Base-by-base conservation (phyloP, 805 yeast species). In the Blastobotrys muscicola region DNA sequence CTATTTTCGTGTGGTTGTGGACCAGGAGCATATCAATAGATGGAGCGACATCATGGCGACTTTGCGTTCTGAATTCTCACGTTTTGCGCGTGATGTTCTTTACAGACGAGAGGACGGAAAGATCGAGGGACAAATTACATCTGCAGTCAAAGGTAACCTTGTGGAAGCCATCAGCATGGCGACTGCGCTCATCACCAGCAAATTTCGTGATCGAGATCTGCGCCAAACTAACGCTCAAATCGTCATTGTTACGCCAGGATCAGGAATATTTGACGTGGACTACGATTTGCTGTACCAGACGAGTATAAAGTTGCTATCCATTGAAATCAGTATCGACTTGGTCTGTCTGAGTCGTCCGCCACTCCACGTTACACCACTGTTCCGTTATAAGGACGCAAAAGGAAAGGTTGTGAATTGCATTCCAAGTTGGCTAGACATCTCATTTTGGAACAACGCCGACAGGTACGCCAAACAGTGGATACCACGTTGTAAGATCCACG, bases 41-140 rank as follows among this genome's bases (percentile, higher is more conserved):
- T 92, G 98, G 98, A 82, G 78, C 43, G 82, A 82, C 50, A 89
- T 92, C 45, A 87, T 92, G 97, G 83, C 85, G 15, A 78, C 83
- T 1, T 67, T 92, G 43, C 67, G 97, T 38, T 69, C 76, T 26
- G 98, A 92, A 58, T 92, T 92, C 64, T 79, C 87, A 33, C 77
- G 77, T 47, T 85, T 92, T 55, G 79, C 81, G 51, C 68, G 80
- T 47, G 94, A 85, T 49, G 79, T 90, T 15, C 65, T 82, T 53
- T 64, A 79, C 35, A 72, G 70, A 37, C 49, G 54, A 13, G 61
- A 62, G 2, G 57, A 62, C 1, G 70, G 71, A 14, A 60, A 61
- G 14, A 69, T 82, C 11, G 65, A 71, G 41, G 89, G 92, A 5
- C 71, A 75, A 32, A 73, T 87, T 30, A 66, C 89, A 13, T 95